Base-by-base conservation (phyloP, 805 yeast species). In the Kluyveromyces dobzhanskii region DNA sequence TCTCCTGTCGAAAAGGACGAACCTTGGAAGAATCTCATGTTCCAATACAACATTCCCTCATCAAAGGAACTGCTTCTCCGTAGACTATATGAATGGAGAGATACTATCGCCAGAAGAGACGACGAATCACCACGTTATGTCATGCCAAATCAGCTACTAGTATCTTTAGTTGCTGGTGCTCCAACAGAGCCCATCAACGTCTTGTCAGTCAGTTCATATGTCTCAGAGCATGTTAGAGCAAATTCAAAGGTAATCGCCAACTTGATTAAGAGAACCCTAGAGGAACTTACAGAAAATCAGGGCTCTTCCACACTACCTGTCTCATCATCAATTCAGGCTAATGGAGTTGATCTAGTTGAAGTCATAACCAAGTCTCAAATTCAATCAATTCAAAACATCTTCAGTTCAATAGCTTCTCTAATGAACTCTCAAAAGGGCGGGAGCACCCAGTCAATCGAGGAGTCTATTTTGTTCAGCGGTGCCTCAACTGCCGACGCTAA, bases 101-200 rank as follows among this genome's bases (percentile, higher is more conserved):
- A 92, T 56, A 37, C 44, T 1, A 53, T 72, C 26, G 97, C 97
- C 1, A 70, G 94, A 46, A 48, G 64, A 28, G 70, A 74, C 34
- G 98, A 92, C 57, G 98, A 92, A 61, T 83, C 94, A 2, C 76
- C 81, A 2, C 67, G 94, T 44, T 90, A 67, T 51, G 68, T 92
- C 12, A 80, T 88, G 90, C 76, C 95, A 4, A 87, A 85, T 53
- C 92, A 81, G 49, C 57, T 80, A 11, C 54, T 92, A 28, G 78
- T 80, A 0, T 69, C 80, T 0, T 58, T 92, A 32, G 78, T 78
- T 4, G 62, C 71, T 3, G 49, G 70, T 27, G 61, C 68, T 7
- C 94, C 96, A 3, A 69, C 71, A 0, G 79, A 75, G 40, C 61
- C 76, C 0, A 62, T 69, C 4, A 78, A 76, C 18, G 74, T 84